Evolutionary conservation across 225 moss, liverwort and hornwort species (phyloP), one percentile per base, ranked within the genome.

Genomic region (Sphagnum contortum): DNA sequence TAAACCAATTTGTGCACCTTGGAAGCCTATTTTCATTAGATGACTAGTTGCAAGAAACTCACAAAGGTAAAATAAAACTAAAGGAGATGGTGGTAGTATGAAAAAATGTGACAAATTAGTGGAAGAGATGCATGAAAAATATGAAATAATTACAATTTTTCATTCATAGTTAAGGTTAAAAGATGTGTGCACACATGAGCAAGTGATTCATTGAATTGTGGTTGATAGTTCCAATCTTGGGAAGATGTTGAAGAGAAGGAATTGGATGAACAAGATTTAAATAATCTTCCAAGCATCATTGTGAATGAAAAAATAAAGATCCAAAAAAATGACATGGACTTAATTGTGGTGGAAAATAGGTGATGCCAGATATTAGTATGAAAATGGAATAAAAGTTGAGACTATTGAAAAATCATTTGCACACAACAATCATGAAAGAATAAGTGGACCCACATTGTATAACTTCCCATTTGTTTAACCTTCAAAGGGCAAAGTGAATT

Each of bases 21-120:
- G 96, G 93, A 74, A 90, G 96, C 2, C 72, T 98, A 73, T 87
- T 83, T 49, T 73, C 91, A 70, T 80, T 98, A 54, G 92, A 98
- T 75, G 96, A 98, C 76, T 93, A 93, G 96, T 85, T 98, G 56
- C 96, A 98, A 71, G 96, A 98, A 83, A 92, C 93, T 44, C 96
- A 98, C 57, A 92, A 92, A 82, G 96, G 92, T 48, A 92, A 89
- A 71, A 29, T 29, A 29, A 88, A 71, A 77, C 8, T 77, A 81
- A 81, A 67, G 96, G 96, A 57, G 96, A 98, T 66, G 88, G 81
- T 45, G 93, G 92, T 64, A 98, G 96, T 81, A 90, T 93, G 1
- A 89, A 90, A 71, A 92, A 98, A 74, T 90, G 92, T 60, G 96
- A 92, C 55, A 98, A 98, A 69, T 79, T 84, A 66, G 87, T 91